These are phyloP conservation scores for Xerocomus potaroensis DNA, from an alignment of 768 basidiomycete species.

Conservation along the genomic window DNA sequence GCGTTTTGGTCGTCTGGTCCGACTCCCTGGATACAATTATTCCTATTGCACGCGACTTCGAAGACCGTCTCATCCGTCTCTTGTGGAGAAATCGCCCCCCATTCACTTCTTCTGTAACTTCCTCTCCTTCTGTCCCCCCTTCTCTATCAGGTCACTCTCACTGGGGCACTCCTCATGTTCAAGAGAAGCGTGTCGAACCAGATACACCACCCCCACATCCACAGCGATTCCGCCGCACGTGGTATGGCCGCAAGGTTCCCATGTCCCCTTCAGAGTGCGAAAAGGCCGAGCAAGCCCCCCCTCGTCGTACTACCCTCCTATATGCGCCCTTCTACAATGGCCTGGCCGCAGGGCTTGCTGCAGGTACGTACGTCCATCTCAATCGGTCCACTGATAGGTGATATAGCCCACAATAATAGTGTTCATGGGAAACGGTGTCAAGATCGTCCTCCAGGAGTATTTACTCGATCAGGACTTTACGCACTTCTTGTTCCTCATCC, in stretches of 20 bases:
- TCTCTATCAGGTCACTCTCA: slow-evolving; percentile 39
- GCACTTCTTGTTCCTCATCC: slow-evolving; percentile 39
- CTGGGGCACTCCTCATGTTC: slow-evolving; percentile 14
- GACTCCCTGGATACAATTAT: slow-evolving; percentile 77
- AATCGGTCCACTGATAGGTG: neutral
- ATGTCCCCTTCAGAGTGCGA: slow-evolving; percentile 31
- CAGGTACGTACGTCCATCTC: slow-evolving; percentile 6
- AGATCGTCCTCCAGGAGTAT: slow-evolving; percentile 53
- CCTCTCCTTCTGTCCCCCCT: slow-evolving; percentile 27
- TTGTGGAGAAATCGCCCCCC: slow-evolving; percentile 44
- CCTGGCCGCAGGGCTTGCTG: slow-evolving; percentile 24
- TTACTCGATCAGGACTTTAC: slow-evolving; percentile 42
- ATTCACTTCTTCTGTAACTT: slow-evolving; percentile 18
- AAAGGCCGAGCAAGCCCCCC: slow-evolving; percentile 18
- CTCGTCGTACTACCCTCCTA: slow-evolving; percentile 17
- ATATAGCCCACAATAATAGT: slow-evolving; percentile 34
- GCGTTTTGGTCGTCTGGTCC: slow-evolving; percentile 81
- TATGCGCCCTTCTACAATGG: slow-evolving; percentile 29
- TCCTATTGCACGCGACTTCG: slow-evolving; percentile 43
- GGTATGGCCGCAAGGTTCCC: slow-evolving; percentile 56
- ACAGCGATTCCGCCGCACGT: slow-evolving; percentile 42
- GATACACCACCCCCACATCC: slow-evolving; percentile 23
- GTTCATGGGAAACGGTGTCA: slow-evolving; percentile 62
- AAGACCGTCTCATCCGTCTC: slow-evolving; percentile 53
- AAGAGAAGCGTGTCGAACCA: slow-evolving; percentile 14